Percentiles rank a stretch among this genome's conserved stretches.
Conservation (phyloP, 2,329 filamentous ascomycete species). For the Aureobasidium zeae region DNA sequence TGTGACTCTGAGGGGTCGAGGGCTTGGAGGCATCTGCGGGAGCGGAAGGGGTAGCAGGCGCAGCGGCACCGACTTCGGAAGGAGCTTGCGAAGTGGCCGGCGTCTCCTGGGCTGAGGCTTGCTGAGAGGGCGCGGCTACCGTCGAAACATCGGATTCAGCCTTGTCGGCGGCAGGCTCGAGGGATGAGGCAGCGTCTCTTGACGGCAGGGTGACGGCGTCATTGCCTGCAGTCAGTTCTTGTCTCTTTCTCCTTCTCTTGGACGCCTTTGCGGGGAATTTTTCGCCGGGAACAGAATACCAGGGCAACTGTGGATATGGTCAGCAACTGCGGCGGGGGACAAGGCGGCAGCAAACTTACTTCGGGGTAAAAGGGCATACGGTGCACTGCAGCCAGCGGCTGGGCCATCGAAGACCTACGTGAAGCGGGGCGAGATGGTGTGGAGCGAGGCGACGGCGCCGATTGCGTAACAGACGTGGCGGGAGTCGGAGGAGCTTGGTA, state of each 20-base stretch:
- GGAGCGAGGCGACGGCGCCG: conserved; percentile 24
- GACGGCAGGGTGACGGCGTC: conserved; percentile 44
- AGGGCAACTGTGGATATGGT: conserved; percentile 43
- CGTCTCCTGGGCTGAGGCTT: conserved; percentile 35
- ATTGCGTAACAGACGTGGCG: conserved; percentile 30
- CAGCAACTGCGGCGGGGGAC: neutral
- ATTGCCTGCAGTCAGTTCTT: conserved; percentile 25
- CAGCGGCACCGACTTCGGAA: conserved; percentile 46
- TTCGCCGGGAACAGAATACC: conserved; percentile 48
- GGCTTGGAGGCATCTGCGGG: conserved; percentile 25
- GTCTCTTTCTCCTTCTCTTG: conserved; percentile 37
- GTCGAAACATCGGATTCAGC: conserved; percentile 36
- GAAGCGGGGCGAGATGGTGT: conserved; percentile 26
- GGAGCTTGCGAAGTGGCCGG: conserved; percentile 50
- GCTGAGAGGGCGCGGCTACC: conserved; percentile 32
- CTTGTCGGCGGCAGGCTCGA: conserved; percentile 22
- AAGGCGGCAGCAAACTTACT: conserved; percentile 27
- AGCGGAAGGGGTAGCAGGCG: conserved; percentile 45
- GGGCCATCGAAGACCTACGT: conserved; percentile 21
- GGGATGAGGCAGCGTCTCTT: conserved; percentile 30
- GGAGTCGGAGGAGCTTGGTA: conserved; percentile 15
- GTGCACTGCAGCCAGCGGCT: conserved; percentile 19
- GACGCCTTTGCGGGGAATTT: conserved; percentile 46
- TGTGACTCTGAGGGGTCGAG: conserved; percentile 24
- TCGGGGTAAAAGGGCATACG: conserved; percentile 42